phyloP scores from a whole-genome alignment of 2,329 filamentous ascomycete species.

The Keithomyces neogunnii region DNA sequence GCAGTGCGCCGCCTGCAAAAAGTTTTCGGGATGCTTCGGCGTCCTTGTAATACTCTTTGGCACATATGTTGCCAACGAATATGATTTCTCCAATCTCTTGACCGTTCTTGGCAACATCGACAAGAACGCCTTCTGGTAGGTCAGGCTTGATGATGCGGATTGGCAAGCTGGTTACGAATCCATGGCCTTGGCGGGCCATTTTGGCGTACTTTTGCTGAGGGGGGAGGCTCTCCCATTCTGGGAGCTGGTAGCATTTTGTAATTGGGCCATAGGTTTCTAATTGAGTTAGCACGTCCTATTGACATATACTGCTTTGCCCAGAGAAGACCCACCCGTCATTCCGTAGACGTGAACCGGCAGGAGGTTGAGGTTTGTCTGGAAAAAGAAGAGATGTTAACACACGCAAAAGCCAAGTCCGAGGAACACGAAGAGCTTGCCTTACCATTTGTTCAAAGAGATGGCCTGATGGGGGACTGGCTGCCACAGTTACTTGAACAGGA shows the following conservation, averaged over 20 bases:
- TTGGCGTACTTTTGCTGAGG: conserved; percentile 70
- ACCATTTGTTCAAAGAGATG: conserved; percentile 94
- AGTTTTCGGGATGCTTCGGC: conserved; percentile 75
- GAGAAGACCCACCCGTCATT: conserved; percentile 36
- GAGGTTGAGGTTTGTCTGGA: conserved; percentile 58
- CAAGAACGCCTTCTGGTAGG: conserved; percentile 48
- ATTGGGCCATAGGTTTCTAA: conserved; percentile 87
- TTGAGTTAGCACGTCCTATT: not conserved
- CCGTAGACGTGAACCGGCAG: conserved; percentile 92
- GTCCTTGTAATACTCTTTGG: conserved; percentile 88
- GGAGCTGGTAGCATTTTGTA: conserved; percentile 85
- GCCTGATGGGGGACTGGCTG: conserved; percentile 80
- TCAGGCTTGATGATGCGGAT: conserved; percentile 76
- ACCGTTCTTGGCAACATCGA: conserved; percentile 40
- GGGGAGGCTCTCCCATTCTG: conserved; percentile 70
- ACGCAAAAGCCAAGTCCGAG: too few species aligned
- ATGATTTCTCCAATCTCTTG: conserved; percentile 54
- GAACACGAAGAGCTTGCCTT: conserved; percentile 1
- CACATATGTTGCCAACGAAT: conserved; percentile 85
- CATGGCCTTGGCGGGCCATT: conserved; percentile 93
- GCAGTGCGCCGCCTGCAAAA: conserved; percentile 77
- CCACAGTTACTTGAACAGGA: conserved; percentile 80
- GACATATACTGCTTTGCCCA: not conserved
- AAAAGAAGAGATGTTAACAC: too few species aligned
- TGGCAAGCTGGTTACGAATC: conserved; percentile 75